Evolutionary conservation across 2,329 filamentous ascomycete species (phyloP).

Genomic region (Arthrobotrys megalospora): DNA sequence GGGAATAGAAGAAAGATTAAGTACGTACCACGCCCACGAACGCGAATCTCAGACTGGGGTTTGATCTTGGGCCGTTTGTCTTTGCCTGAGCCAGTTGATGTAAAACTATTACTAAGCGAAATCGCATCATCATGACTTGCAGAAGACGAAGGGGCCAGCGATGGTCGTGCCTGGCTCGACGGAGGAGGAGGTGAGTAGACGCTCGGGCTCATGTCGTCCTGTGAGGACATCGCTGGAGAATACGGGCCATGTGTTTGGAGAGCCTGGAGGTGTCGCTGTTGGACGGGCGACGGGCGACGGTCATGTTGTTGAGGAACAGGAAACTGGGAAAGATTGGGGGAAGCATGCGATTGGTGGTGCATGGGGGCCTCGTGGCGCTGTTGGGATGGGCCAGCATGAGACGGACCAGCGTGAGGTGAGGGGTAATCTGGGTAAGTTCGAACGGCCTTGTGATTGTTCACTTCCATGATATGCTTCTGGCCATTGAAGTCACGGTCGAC

Average conservation of each 20-base stretch:
- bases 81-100: slow-evolving; percentile 67
- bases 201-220: slow-evolving; percentile 51
- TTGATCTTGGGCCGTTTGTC: slow-evolving; percentile 69
- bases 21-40: slow-evolving; percentile 72
- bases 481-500: slow-evolving; percentile 60
- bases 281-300: slow-evolving; percentile 51
- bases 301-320: slow-evolving; percentile 50
- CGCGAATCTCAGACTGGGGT: slow-evolving; percentile 70
- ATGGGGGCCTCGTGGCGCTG: slow-evolving; percentile 8
- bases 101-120: slow-evolving; percentile 68
- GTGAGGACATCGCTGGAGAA: slow-evolving; percentile 27
- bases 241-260: slow-evolving; percentile 48
- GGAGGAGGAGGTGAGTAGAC: slow-evolving; percentile 52
- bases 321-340: slow-evolving; percentile 45
- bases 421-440: slow-evolving; percentile 47
- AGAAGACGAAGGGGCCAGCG: slow-evolving; percentile 54
- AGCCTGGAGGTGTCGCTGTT: slow-evolving; percentile 51
- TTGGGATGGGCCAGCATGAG: slow-evolving; percentile 28
- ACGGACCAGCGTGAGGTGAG: slow-evolving; percentile 13
- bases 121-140: slow-evolving; percentile 58
- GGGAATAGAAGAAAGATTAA: slow-evolving; percentile 11
- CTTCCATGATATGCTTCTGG: slow-evolving; percentile 62
- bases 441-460: slow-evolving; percentile 53
- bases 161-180: slow-evolving; percentile 39
- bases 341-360: slow-evolving; percentile 31